Evolutionary conservation across 2,329 filamentous ascomycete genomes (phyloP).

Genomic region (Colletotrichum costaricense): DNA sequence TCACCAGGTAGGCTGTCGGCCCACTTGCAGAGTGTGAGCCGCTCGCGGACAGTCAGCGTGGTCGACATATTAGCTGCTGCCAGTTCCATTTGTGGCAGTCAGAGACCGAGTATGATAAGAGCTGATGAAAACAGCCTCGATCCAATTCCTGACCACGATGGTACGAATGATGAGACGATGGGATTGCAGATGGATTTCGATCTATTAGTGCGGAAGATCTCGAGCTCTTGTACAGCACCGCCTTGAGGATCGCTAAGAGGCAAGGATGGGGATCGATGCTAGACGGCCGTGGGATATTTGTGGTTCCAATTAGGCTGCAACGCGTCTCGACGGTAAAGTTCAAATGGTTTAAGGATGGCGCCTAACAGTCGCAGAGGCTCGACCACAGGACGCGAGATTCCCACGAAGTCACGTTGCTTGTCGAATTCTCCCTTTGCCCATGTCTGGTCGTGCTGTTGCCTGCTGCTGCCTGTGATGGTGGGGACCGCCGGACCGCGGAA

Average conservation of each 20-base stretch:
- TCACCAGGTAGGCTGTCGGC: not conserved
- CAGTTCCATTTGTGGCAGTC: too few relatives aligned
- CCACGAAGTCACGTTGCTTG: slow-evolving; percentile 3
- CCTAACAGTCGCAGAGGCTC: not conserved
- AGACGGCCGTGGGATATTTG: not conserved
- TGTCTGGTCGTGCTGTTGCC: not conserved
- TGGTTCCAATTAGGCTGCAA: not conserved
- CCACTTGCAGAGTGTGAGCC: slow-evolving; percentile 15
- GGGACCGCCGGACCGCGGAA: not conserved
- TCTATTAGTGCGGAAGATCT: not conserved
- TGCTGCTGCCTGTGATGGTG: not conserved
- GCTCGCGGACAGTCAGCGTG: slow-evolving; percentile 7
- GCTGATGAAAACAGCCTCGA: not conserved
- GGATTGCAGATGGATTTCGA: not conserved
- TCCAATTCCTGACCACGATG: not conserved
- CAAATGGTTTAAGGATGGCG: not conserved
- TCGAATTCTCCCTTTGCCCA: not conserved
- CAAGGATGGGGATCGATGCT: not conserved
- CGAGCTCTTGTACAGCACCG: too few relatives aligned
- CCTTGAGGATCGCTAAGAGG: too few relatives aligned
- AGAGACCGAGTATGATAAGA: not conserved
- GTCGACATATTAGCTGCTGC: not conserved
- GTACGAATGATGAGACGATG: not conserved
- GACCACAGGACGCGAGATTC: not conserved
- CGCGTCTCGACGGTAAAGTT: not conserved